Evolutionary conservation across 768 basidiomycete genomes (phyloP).

Genomic region (Suillus sp.): DNA sequence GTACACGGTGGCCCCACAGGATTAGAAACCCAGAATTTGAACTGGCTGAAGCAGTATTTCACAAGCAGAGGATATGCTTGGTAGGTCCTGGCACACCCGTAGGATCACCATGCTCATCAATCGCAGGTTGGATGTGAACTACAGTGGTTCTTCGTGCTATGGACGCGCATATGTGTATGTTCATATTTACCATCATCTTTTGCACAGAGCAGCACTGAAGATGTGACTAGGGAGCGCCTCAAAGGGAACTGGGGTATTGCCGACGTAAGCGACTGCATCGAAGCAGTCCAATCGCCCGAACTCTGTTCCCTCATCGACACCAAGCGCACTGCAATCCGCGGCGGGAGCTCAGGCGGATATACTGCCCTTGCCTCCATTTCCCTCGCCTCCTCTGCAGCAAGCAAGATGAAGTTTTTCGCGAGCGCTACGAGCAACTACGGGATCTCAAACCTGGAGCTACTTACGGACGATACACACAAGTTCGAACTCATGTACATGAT

Average conservation of each 20-base stretch:
- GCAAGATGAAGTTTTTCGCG: conserved; percentile 58
- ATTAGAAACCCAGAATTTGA: conserved; percentile 46
- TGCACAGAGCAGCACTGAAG: conserved; percentile 59
- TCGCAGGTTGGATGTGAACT: conserved; percentile 64
- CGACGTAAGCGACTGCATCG: conserved; percentile 66
- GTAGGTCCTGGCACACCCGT: conserved; percentile 22
- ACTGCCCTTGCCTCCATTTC: conserved; percentile 56
- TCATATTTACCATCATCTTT: conserved; percentile 38
- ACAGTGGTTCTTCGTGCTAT: conserved; percentile 74
- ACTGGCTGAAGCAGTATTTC: conserved; percentile 61
- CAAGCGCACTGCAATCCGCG: conserved; percentile 66
- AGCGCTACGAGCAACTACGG: conserved; percentile 72
- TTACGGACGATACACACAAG: conserved; percentile 71
- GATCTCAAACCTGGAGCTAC: conserved; percentile 58
- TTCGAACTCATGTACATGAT: conserved; percentile 62
- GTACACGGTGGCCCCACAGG: conserved; percentile 77
- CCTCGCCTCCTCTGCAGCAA: conserved; percentile 52
- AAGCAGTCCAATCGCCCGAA: conserved; percentile 48
- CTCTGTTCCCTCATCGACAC: conserved; percentile 58
- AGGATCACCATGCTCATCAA: background rate
- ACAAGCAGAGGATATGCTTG: conserved; percentile 76
- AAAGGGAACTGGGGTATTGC: conserved; percentile 71
- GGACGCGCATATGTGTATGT: conserved; percentile 64
- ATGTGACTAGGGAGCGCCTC: conserved; percentile 58
- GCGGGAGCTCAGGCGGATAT: conserved; percentile 74